Evolutionary conservation across 148 eudicot species (phyloP), one percentile per base, ranked within the genome.

Genomic region (Linanthus parryae): DNA sequence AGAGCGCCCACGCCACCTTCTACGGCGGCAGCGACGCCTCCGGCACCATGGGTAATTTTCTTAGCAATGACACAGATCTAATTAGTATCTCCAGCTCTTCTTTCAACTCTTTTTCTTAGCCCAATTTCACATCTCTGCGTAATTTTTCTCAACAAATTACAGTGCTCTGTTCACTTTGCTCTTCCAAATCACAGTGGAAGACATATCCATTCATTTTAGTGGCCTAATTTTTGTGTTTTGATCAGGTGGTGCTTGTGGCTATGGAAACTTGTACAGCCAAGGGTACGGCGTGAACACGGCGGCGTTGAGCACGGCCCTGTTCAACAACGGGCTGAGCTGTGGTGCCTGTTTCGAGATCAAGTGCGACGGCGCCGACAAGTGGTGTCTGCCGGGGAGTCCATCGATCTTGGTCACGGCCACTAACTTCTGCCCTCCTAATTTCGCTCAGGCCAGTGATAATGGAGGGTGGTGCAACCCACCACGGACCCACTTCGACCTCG

Each of bases 1-100:
- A 67, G n/a, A 27, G 25, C 49, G 87, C 92, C 47, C 92, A 84
- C 52, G 92, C 92, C 63, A 80, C 84, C 61, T 82, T 82, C 74
- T 82, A 82, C 28, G 88, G 88, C 17, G 79, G 81, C 39, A 60
- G 60, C 26, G 88, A 82, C 34, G 88, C 88, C 43, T 82, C 88
- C 35, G 88, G 88, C 50, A 82, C 88, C 21, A 78, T 78, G 84
- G 88, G 88, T 82, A 59, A 16, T 1, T 4, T 27, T 8, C 16
- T 38, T 37, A n/a, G n/a, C n/a, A n/a, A n/a, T n/a, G n/a, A n/a
- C n/a, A n/a, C n/a, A n/a, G n/a, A n/a, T n/a, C n/a, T n/a, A n/a
- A n/a, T n/a, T 5, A 6, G 5, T 12, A 0, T 7, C 2, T n/a
- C n/a, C n/a, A n/a, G n/a, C n/a, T n/a, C n/a, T n/a, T n/a, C n/a